Base-by-base conservation (phyloP, 345 rosid species). In the Dipteronia dyeriana region DNA sequence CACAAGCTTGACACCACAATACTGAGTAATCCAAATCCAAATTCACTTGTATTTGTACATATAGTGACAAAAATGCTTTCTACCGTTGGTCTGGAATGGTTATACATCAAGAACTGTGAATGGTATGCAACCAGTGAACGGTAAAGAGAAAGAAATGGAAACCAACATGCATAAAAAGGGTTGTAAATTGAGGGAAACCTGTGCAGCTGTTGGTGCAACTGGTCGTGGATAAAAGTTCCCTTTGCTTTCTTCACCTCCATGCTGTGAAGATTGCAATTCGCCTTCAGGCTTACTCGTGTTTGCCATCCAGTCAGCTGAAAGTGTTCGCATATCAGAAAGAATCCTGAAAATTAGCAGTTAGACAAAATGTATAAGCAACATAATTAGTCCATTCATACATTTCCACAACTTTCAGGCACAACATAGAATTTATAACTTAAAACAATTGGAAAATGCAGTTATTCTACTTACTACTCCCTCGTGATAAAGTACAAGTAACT, bases 241-340 rank as follows among this genome's bases (percentile, higher is more conserved):
- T 80, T 78, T 87, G 81, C 95, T 91, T 79, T 92, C 97, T 59
- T 94, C 99, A 76, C 88, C 89, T 80, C 97, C 94, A 74, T 84
- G 92, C 70, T 87, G 92, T 64, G 85, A 77, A 74, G 94, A 84
- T 39, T 91, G 99, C 81, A 86, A 79, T 47, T 95, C 97, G 61
- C 90, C 76, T 77, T 94, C 98, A 12, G 97, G 84, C 87, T 86
- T 92, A 87, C 80, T 91, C 39, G 94, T 91, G 79, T 94, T 96
- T 82, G 99, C 98, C 99, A 96, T 94, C 99, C 99, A 96, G 83
- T 96, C 99, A 41, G 99, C 99, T 51, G 99, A 94, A 81, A 96
- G 98, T 66, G 99, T 96, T 85, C 99, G 90, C 99, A 96, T 94
- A 86, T 96, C 99, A 57, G 98, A 96, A 79, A 96, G 97, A 82